Evolutionary conservation across 2,329 filamentous ascomycete species (phyloP).

Genomic region (Trichoderma brevicompactum): DNA sequence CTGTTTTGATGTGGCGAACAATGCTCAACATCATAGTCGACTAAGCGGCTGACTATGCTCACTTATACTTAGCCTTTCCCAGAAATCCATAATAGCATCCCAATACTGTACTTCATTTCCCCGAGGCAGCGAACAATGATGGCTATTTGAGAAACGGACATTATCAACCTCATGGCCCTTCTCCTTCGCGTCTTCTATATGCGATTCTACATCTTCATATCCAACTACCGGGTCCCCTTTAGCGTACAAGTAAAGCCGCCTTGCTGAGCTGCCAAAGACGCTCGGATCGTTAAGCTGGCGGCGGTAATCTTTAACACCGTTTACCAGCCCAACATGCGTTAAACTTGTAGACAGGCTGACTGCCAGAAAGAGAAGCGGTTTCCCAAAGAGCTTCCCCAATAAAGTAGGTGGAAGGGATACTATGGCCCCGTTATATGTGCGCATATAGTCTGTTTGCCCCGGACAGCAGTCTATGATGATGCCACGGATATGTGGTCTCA

Average conservation of each 20-base stretch:
- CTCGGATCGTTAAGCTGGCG: constrained; percentile 2
- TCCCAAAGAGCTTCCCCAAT: neutral
- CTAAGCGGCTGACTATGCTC: neutral
- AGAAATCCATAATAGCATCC: constrained; percentile 9
- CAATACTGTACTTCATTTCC: constrained; percentile 13
- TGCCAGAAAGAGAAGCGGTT: neutral
- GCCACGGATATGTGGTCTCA: neutral
- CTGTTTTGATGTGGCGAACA: too few relatives aligned
- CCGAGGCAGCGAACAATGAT: constrained; percentile 10
- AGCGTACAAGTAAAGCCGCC: constrained; percentile 15
- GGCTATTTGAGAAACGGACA: neutral
- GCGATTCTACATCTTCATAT: constrained; percentile 13
- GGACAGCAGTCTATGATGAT: constrained; percentile 24
- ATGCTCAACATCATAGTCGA: neutral
- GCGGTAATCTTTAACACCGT: neutral
- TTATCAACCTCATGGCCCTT: constrained; percentile 3
- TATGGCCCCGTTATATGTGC: constrained; percentile 7
- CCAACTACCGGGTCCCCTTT: constrained; percentile 8
- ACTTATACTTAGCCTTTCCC: neutral
- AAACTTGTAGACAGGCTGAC: neutral
- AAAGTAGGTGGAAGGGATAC: constrained; percentile 1
- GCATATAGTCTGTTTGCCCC: constrained; percentile 11
- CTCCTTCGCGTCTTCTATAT: constrained; percentile 16
- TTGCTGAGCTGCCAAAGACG: constrained; percentile 1
- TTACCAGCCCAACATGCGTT: neutral